Evolutionary conservation across 768 basidiomycete genomes (phyloP), one percentile per base, ranked within the genome.

Genomic region (Paxillus rubicundulus): DNA sequence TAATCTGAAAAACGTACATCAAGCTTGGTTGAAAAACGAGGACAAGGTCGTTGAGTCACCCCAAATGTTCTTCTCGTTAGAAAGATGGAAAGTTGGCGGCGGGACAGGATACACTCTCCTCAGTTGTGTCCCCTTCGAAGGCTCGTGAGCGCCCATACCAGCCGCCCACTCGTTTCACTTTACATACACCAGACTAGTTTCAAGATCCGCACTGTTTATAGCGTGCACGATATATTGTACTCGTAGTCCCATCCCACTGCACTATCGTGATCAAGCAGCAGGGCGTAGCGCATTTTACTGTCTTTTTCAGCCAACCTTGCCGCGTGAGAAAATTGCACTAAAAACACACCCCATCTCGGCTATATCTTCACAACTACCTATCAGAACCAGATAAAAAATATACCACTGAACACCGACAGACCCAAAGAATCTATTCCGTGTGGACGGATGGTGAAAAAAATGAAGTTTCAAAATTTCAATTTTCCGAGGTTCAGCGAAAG

Each of bases 1-100:
- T 4, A 75, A 79, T 46, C 66, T 85, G 13, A 55, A 68, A 9
- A 66, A 74, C 2, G 72, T 76, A 42, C 77, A 77, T 46, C 64
- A 69, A 0, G 55, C 59, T 42, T 68, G 64, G 61, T 56, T 60
- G 8, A 52, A 39, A 33, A 58, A 67, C 30, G 50, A 59, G 37
- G 32, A 57, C 32, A 54, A 52, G 40, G 60, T 18, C 30, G 45
- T 66, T n/a, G 54, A 64, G 21, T 61, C 68, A 5, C 66, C 68
- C 0, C 17, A 27, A 43, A 62, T 68, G 61, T 36, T 10, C 14
- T 71, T 71, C 47, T 62, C 59, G 4, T 12, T 69, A 16, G 66
- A 68, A 38, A 71, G 70, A 32, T 71, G 69, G 68, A 55, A 59
- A 21, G 33, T 59, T 30, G 55, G 40, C 1, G 38, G 52, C 16